Base-by-base conservation (phyloP, 768 basidiomycete species). In the Rhodosporidiobolus odoratus region DNA sequence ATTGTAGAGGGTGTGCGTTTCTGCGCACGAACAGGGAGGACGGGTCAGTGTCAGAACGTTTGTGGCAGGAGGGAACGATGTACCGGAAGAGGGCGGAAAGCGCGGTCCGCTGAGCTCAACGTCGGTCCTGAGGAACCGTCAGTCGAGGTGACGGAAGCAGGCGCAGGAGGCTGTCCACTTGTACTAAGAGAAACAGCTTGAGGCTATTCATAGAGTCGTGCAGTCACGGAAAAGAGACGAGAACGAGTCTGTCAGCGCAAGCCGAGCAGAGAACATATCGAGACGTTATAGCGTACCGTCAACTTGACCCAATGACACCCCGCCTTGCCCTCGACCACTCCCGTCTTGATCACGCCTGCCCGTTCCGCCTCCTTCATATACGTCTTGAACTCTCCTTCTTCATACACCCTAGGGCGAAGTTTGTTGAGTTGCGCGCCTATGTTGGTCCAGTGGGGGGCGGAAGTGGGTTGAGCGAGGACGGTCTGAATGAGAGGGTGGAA, bases 311-410 rank as follows among this genome's bases (percentile, higher is more conserved):
- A 65, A 25, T 50, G 21, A 23, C 30, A 43, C 27, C 21, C 9
- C 23, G 47, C 43, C 56, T 65, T 47, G 41, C 64, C 64, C 10
- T 58, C 43, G 2, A 65, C 41, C 32, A 19, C 30, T 2, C 64
- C 64, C 12, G 56, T 58, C 34, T 35, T 41, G 21, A 65, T 47
- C 5, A 40, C 3, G 23, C 64, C 56, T 17, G 4, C 34, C 30
- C 23, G 15, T 30, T 34, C 15, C 27, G 64, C 64, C 21, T 34
- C 64, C 4, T 6, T 1, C 23, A 65, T 6, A 27, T 48, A 58
- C 10, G 30, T 23, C 56, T 58, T 57, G 21, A 65, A 37, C 21
- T 35, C 64, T 0, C 45, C 64, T 32, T 47, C 54, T 4, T 5
- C 19, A 37, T 37, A 37, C 10, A 37, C 16, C 35, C 35, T 37